Base-by-base conservation (phyloP, 495 filamentous ascomycete genomes). In the Xylaria castorea region DNA sequence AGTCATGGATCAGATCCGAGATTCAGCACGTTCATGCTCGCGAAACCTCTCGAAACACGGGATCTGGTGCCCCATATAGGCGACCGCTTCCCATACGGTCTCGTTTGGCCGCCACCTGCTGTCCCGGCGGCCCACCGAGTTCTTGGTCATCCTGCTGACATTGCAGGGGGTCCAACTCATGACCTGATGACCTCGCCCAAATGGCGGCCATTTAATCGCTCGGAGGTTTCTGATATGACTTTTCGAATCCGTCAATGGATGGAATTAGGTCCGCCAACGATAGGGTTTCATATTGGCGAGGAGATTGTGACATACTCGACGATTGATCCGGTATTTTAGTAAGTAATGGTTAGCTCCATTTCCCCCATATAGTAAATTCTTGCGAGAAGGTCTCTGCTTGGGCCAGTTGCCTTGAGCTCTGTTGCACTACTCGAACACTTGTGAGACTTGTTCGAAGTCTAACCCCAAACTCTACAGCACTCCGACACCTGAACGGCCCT, bases 241-340 rank as follows among this genome's bases (percentile, higher is more conserved):
- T 97, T 97, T 74, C 87, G 92, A 7, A 86, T 97, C 53, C 86
- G 90, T 27, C 89, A 90, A 75, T 96, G 92, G 93, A 82, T 92
- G 66, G 85, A 91, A 66, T 71, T 81, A 74, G 70, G 73, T 32
- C 72, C 91, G 85, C 72, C 81, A 46, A 68, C 78, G 77, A 40
- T 77, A 76, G 57, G 80, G 1, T 74, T 86, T 20, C 83, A 83
- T 48, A 83, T 89, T 46, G 89, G 86, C n/a, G 91, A 94, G 72
- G 87, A 90, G 18, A 81, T 95, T 34, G 83, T 88, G 38, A 97
- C 92, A 1, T 97, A 90, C 74, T 86, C 92, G 18, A 94, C 95
- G 0, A 85, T 98, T 3, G 89, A 92, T 68, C 86, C 88, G 18
- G 83, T 81, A 5, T 78, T 90, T 30, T 97, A 96, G 70, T 72